These are phyloP conservation scores for Plasmodium knowlesi DNA, from an alignment of 169 alveolate species.

Conservation along the genomic window DNA sequence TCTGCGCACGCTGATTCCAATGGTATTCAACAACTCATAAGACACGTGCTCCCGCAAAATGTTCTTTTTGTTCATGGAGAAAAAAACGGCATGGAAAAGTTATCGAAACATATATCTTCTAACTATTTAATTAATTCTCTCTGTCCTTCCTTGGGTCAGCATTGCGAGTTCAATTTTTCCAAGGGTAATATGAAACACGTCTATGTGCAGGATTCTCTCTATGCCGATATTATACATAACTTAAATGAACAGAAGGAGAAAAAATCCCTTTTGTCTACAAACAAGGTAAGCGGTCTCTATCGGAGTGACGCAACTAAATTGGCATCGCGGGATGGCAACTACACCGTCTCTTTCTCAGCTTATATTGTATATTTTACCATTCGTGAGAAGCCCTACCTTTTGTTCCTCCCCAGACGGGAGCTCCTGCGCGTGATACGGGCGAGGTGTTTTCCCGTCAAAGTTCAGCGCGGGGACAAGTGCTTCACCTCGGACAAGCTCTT, in stretches of 20 bases:
- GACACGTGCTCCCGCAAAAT: conserved; percentile 92
- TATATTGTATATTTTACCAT: neutral
- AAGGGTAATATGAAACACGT: conserved; percentile 26
- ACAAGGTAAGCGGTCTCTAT: neutral
- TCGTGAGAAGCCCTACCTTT: conserved; percentile 26
- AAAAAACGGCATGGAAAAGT: conserved; percentile 94
- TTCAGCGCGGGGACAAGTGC: neutral
- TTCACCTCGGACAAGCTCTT: neutral
- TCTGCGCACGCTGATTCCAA: conserved; percentile 99
- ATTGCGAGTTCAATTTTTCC: conserved; percentile 29
- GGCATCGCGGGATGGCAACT: neutral
- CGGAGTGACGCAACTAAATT: neutral
- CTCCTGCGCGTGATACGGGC: conserved; percentile 2
- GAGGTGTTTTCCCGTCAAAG: conserved; percentile 1
- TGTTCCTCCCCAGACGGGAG: conserved; percentile 33
- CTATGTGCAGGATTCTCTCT: conserved; percentile 4
- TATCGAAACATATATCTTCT: conserved; percentile 82
- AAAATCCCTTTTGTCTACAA: neutral
- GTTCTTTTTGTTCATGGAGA: conserved; percentile 99
- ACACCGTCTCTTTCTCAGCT: conserved; percentile 3
- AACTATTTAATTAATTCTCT: conserved; percentile 37
- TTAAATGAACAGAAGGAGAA: neutral
- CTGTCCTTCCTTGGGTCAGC: conserved; percentile 57
- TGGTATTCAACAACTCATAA: conserved; percentile 94
- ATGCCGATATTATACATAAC: conserved; percentile 6